A percentile compares a stretch with the other conserved stretches of the same genome.
Conservation (phyloP, 441 rosid genomes). For the Manihot esculenta region DNA sequence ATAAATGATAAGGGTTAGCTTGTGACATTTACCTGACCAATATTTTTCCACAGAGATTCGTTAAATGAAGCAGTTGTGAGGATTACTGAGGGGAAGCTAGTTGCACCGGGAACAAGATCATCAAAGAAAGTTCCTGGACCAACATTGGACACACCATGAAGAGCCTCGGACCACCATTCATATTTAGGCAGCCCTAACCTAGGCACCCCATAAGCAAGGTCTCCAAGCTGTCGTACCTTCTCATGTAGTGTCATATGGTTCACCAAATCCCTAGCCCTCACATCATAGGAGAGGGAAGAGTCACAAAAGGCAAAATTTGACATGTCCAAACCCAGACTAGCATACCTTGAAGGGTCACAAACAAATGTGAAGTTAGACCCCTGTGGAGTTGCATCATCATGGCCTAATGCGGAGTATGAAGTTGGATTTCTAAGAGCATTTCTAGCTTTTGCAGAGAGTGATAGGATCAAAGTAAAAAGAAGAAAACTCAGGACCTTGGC, state of each 20-base stretch:
- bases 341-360: constrained; percentile 23
- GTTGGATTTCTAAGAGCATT: not conserved
- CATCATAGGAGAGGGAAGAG: constrained; percentile 29
- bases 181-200: constrained; percentile 53
- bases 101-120: constrained; percentile 49
- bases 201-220: constrained; percentile 37
- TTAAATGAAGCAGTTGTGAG: constrained; percentile 62
- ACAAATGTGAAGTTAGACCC: constrained; percentile 24
- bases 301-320: constrained; percentile 49
- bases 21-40: constrained; percentile 19
- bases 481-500: too few species aligned
- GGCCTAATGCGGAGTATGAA: not conserved
- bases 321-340: constrained; percentile 29
- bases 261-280: constrained; percentile 49
- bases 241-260: constrained; percentile 46
- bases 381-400: constrained; percentile 5
- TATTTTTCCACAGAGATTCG: constrained; percentile 36
- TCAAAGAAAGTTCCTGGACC: constrained; percentile 42
- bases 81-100: constrained; percentile 67
- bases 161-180: constrained; percentile 73
- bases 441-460: not conserved
- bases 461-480: too few species aligned
- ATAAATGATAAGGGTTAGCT: too few species aligned
- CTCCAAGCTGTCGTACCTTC: constrained; percentile 48
- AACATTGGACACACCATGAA: constrained; percentile 55